A percentile compares a stretch with the other conserved stretches of the same genome.
Conservation (phyloP, 768 basidiomycete species). For the Leccinum sublutescens region DNA sequence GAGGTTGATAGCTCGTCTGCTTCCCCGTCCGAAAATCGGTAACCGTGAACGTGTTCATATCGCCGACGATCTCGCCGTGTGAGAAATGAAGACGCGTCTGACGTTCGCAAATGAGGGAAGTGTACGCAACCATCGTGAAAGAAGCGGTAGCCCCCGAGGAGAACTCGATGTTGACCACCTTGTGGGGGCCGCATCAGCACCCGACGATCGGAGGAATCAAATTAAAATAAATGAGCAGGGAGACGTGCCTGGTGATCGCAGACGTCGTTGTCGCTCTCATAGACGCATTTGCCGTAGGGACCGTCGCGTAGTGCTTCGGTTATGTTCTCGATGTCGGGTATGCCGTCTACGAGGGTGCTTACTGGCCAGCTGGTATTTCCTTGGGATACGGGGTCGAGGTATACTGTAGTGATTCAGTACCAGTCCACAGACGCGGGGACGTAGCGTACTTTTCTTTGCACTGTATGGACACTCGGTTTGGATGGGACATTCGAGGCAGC, state of each 20-base stretch:
- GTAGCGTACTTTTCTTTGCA: conserved; percentile 71
- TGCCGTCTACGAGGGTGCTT: conserved; percentile 66
- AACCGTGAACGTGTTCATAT: conserved; percentile 74
- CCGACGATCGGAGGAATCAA: background rate
- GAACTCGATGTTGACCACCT: conserved; percentile 88
- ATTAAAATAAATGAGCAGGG: background rate
- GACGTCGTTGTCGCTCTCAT: conserved; percentile 82
- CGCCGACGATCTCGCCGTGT: conserved; percentile 85
- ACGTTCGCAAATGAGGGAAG: conserved; percentile 76
- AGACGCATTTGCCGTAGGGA: conserved; percentile 81
- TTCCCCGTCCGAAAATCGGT: conserved; percentile 66
- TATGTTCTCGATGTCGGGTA: conserved; percentile 86
- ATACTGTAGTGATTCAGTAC: conserved; percentile 50
- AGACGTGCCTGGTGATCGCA: conserved; percentile 72
- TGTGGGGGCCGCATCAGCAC: background rate
- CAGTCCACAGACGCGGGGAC: background rate
- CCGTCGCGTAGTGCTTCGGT: conserved; percentile 65
- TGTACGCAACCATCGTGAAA: conserved; percentile 89
- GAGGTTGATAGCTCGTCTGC: conserved; percentile 47
- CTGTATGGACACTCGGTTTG: conserved; percentile 80
- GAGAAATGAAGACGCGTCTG: conserved; percentile 83
- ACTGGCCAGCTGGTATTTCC: conserved; percentile 60
- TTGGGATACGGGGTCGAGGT: conserved; percentile 67
- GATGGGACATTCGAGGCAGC: conserved; percentile 75
- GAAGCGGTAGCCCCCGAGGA: conserved; percentile 77